Evolutionary conservation across 148 eudicot species (phyloP), one percentile per base, ranked within the genome.

Genomic region (Diospyros kaki): DNA sequence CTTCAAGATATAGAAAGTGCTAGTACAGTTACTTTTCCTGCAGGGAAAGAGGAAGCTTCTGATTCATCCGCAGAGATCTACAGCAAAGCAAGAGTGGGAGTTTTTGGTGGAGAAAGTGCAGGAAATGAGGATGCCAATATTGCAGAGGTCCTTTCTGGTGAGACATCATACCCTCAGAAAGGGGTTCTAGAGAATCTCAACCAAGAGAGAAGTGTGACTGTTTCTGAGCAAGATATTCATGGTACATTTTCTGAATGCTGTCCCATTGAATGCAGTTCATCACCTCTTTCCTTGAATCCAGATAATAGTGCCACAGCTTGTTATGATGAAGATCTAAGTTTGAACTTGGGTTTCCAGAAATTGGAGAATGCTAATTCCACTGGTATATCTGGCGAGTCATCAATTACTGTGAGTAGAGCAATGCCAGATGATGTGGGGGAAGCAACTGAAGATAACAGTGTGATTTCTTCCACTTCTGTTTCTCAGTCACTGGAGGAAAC

Each of bases 41-140:
- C 28, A 74, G 80, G 43, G 12, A 78, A 86, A 48, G 68, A 66
- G 50, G 68, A 73, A 72, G 70, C 12, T 40, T 41, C 46, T 53
- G 69, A 73, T 67, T 17, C 58, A 1, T 61, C 65, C 45, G 52
- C 39, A 28, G 73, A 72, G 40, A 59, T 55, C 28, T 59, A 68
- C 71, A 80, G 72, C 41, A 72, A 83, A 41, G 74, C 82, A 17
- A 81, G 78, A 42, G 76, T 66, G 55, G 79, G 73, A 75, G 71
- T 45, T 41, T 58, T 9, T 5, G 60, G 68, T 5, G 28, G 78
- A 81, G 72, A 40, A 46, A 39, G 58, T 6, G 82, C 71, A 71
- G 84, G 77, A 51, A 72, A 81, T 10, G 71, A 66, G 51, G 80
- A 81, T 61, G 71, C 72, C 48, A 74, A 60, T 58, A 48, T 70